phyloP scores from a whole-genome alignment of 495 filamentous ascomycete genomes.

The Aspergillus ellipticus region DNA sequence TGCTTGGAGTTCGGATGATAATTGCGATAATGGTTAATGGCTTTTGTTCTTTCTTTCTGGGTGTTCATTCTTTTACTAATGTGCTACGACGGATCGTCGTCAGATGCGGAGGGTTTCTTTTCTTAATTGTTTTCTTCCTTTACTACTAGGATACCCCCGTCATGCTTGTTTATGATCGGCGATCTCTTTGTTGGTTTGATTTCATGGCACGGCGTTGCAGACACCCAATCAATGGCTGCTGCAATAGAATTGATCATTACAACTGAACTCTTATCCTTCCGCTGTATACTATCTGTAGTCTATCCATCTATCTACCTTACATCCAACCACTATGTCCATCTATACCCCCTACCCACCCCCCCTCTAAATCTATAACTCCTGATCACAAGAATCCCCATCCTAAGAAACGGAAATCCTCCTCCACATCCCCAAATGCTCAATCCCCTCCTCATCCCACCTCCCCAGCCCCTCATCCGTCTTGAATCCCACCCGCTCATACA shows the following conservation, averaged over 20 bases:
- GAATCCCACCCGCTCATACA: conserved; percentile 69
- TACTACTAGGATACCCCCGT: conserved; percentile 7
- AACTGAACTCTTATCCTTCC: background rate
- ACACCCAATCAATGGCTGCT: background rate
- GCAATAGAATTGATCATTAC: background rate
- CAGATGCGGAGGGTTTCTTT: background rate
- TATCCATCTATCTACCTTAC: background rate
- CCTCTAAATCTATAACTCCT: background rate
- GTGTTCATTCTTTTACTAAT: conserved; percentile 13
- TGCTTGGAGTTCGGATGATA: conserved; percentile 25
- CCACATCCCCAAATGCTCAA: conserved; percentile 82
- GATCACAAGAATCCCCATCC: background rate
- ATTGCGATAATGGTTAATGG: conserved; percentile 6
- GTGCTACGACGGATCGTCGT: conserved; percentile 10
- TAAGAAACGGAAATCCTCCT: conserved; percentile 26
- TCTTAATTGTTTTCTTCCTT: background rate
- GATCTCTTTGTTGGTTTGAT: conserved; percentile 8
- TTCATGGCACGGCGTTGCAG: conserved; percentile 3
- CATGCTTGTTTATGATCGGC: conserved; percentile 6
- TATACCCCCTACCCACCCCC: background rate
- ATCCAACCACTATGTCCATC: background rate
- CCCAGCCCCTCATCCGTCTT: conserved; percentile 65
- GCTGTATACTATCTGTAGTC: too few relatives aligned
- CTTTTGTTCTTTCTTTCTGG: conserved; percentile 13
- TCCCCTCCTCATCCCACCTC: conserved; percentile 78